Evolutionary conservation across 148 eudicot species (phyloP).

Genomic region (Silene conica): DNA sequence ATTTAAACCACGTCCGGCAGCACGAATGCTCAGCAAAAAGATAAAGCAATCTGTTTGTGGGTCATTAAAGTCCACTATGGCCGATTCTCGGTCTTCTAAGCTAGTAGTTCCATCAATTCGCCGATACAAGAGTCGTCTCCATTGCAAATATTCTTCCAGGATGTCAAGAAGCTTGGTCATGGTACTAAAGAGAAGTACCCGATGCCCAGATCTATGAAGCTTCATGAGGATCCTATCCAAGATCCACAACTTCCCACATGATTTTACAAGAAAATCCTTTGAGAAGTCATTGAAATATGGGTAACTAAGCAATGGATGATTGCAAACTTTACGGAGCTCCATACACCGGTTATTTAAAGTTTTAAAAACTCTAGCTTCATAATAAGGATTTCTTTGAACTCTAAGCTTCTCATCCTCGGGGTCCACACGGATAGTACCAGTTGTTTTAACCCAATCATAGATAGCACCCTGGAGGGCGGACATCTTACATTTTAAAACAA

Average conservation of each 20-base stretch:
- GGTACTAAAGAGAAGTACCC: constrained; percentile 96
- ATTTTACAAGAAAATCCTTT: constrained; percentile 85
- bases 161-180: constrained; percentile 96
- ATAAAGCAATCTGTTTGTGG: constrained; percentile 84
- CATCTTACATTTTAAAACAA: constrained; percentile 89
- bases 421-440: constrained; percentile 92
- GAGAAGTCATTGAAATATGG: constrained; percentile 82
- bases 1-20: constrained; percentile 96
- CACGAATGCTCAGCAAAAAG: constrained; percentile 94
- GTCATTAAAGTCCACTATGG: constrained; percentile 84
- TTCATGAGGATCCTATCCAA: constrained; percentile 84
- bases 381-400: constrained; percentile 58
- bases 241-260: constrained; percentile 94
- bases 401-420: constrained; percentile 88
- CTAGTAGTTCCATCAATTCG: constrained; percentile 95
- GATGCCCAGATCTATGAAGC: constrained; percentile 97
- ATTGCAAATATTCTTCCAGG: constrained; percentile 93
- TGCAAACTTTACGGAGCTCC: constrained; percentile 95
- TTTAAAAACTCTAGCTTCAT: constrained; percentile 66
- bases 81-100: constrained; percentile 94
- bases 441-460: constrained; percentile 94
- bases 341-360: constrained; percentile 84
- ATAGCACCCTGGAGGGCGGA: constrained; percentile 84
- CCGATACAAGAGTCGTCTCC: constrained; percentile 87
- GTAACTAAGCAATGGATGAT: constrained; percentile 91